Conservation (phyloP, 352 stramenopile genomes). For the Elongisporangium undulatum region DNA sequence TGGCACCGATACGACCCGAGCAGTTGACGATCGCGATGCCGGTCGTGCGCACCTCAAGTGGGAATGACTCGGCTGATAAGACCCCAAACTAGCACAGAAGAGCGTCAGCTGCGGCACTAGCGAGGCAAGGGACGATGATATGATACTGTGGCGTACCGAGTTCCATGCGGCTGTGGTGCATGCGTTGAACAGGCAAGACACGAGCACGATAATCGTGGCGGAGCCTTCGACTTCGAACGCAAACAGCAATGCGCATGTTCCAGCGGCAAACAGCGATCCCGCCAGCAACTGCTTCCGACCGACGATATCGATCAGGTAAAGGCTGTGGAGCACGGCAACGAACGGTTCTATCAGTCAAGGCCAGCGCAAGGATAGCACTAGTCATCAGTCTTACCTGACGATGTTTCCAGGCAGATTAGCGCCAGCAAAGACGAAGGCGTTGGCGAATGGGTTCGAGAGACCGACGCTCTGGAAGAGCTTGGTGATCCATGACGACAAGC, state of each 20-base stretch:
- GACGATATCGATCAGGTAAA: constrained; percentile 69
- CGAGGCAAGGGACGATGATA: background rate
- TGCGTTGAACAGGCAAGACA: constrained; percentile 90
- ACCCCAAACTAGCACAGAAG: constrained; percentile 69
- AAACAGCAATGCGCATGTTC: constrained; percentile 67
- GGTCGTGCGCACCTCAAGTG: constrained; percentile 83
- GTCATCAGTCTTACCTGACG: constrained; percentile 37
- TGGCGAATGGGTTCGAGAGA: constrained; percentile 89
- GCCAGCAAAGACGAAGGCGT: constrained; percentile 90
- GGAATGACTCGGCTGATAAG: constrained; percentile 86
- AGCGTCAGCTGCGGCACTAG: background rate
- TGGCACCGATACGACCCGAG: constrained; percentile 82
- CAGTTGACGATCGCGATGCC: constrained; percentile 89
- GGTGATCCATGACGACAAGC: constrained; percentile 93
- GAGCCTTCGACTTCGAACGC: constrained; percentile 69
- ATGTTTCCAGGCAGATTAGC: constrained; percentile 91
- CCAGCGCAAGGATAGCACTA: background rate
- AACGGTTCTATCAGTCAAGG: constrained; percentile 1
- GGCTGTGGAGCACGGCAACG: constrained; percentile 18
- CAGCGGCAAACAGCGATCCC: constrained; percentile 61
- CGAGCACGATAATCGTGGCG: constrained; percentile 70
- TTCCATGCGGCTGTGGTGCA: constrained; percentile 91
- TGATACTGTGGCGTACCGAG: constrained; percentile 31
- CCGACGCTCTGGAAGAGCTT: constrained; percentile 88
- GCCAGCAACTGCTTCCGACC: constrained; percentile 68